Evolutionary conservation across 1,284 basidiomycete genomes (phyloP).

Genomic region (Trametes polyzona): DNA sequence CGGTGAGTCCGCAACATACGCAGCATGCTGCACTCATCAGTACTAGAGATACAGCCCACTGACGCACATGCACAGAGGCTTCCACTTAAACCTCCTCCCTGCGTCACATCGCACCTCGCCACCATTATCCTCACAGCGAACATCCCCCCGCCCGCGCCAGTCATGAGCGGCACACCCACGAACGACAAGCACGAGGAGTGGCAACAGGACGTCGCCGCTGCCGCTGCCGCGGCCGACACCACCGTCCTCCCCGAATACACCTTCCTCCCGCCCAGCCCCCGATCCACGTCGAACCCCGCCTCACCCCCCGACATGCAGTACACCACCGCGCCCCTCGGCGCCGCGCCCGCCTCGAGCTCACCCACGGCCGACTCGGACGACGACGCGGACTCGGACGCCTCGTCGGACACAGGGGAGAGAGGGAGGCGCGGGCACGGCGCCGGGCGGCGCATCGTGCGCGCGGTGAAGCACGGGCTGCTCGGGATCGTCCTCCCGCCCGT

Average conservation of each 20-base stretch:
- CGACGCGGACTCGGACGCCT: background rate
- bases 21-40: too few species aligned
- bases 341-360: background rate
- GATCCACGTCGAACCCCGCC: background rate
- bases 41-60: too few species aligned
- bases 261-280: slow-evolving; percentile 11
- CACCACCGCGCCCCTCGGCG: background rate
- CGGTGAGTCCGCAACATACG: too few species aligned
- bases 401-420: too few species aligned
- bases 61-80: too few species aligned
- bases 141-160: too few species aligned
- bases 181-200: slow-evolving; percentile 12
- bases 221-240: slow-evolving; percentile 12
- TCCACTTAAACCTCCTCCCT: too few species aligned
- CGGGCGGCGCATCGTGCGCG: slow-evolving; percentile 2
- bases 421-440: background rate
- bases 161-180: too few species aligned
- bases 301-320: too few species aligned
- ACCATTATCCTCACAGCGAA: too few species aligned
- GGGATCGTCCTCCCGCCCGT: slow-evolving; percentile 17
- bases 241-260: slow-evolving; percentile 17
- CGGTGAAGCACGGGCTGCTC: slow-evolving; percentile 6
- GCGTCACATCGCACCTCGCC: too few species aligned
- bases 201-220: slow-evolving; percentile 8
- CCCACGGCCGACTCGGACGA: background rate